These are phyloP conservation scores for Monilinia laxa DNA, from an alignment of 2,329 filamentous ascomycete genomes.

Conservation along the genomic window DNA sequence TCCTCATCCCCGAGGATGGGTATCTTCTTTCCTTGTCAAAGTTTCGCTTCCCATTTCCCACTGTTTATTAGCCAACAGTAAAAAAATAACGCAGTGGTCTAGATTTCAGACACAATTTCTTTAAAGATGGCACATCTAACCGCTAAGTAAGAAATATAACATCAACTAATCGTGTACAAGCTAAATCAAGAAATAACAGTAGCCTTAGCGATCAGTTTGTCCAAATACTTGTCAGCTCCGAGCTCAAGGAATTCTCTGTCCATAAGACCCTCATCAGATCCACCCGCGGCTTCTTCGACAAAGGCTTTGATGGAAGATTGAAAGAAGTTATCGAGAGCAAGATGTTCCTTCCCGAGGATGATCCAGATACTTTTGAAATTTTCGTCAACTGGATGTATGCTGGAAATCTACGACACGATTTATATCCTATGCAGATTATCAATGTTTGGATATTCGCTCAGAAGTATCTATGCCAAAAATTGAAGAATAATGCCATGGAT, in stretches of 20 bases:
- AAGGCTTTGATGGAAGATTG: conserved; percentile 17
- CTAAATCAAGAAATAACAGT: too few species aligned
- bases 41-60: too few species aligned
- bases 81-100: too few species aligned
- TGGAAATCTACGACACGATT: not conserved
- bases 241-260: not conserved
- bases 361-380: not conserved
- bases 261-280: not conserved
- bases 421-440: not conserved
- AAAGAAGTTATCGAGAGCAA: conserved; percentile 19
- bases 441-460: not conserved
- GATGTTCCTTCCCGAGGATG: conserved; percentile 23
- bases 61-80: too few species aligned
- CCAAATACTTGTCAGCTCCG: not conserved
- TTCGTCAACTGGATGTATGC: conserved; percentile 24
- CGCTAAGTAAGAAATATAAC: too few species aligned
- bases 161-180: too few species aligned
- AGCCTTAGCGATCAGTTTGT: too few species aligned
- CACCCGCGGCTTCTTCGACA: not conserved
- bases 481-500: not conserved
- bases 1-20: too few species aligned
- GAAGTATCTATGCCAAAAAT: not conserved
- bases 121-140: too few species aligned
- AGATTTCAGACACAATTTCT: too few species aligned
- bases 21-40: too few species aligned